Evolutionary conservation across 2,329 filamentous ascomycete genomes (phyloP).

Genomic region (Cytospora schulzeri): DNA sequence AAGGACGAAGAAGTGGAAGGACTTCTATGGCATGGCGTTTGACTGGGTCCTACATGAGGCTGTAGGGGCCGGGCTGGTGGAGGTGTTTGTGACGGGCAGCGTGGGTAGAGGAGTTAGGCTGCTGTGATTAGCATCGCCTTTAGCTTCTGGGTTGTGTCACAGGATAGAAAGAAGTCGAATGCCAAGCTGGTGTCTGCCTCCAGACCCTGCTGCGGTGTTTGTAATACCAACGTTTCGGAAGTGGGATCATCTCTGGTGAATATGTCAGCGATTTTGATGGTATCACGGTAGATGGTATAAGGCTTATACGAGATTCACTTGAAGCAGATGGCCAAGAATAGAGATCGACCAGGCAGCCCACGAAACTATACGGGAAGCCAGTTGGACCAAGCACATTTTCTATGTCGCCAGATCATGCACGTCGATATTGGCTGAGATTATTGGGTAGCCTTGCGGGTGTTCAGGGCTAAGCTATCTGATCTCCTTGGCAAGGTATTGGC

Average conservation of each 20-base stretch:
- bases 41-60: conserved; percentile 73
- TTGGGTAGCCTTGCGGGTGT: conserved; percentile 19
- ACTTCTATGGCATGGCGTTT: conserved; percentile 70
- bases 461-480: conserved; percentile 12
- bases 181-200: not conserved
- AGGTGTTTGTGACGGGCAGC: conserved; percentile 74
- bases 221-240: not conserved
- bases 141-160: not conserved
- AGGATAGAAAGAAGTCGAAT: not conserved
- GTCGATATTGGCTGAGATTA: not conserved
- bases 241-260: not conserved
- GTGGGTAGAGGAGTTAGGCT: conserved; percentile 68
- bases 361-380: not conserved
- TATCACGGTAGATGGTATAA: not conserved
- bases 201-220: not conserved
- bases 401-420: conserved; percentile 2
- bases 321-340: not conserved
- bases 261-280: not conserved
- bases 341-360: not conserved
- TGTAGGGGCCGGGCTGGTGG: conserved; percentile 68
- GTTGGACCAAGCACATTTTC: not conserved
- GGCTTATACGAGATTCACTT: not conserved
- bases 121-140: conserved; percentile 33
- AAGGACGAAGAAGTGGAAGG: conserved; percentile 69
- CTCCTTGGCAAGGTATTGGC: conserved; percentile 7